These are phyloP conservation scores for Aegilops sharonensis DNA, from an alignment of 176 grass and related monocot genomes.

Conservation along the genomic window DNA sequence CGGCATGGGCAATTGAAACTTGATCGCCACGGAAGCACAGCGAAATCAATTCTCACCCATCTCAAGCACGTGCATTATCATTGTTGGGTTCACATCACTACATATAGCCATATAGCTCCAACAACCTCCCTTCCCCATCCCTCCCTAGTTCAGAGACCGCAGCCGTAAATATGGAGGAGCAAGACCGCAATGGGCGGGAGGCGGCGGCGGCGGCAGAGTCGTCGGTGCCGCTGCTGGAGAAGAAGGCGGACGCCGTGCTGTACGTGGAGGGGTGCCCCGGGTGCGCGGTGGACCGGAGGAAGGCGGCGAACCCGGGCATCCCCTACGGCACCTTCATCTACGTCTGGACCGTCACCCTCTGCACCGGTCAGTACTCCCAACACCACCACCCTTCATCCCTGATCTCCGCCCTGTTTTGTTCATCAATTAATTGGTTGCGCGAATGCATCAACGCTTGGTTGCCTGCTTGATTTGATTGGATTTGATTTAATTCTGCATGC, in stretches of 20 bases:
- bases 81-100: not conserved
- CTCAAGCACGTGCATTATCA: not conserved
- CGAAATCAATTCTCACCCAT: not conserved
- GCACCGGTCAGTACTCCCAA: conserved; percentile 5
- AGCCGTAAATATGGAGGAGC: not conserved
- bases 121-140: not conserved
- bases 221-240: conserved; percentile 37
- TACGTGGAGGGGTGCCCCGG: conserved; percentile 41
- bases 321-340: conserved; percentile 49
- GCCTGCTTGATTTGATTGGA: not conserved
- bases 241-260: conserved; percentile 3
- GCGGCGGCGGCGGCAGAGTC: not conserved
- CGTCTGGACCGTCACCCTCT: conserved; percentile 51
- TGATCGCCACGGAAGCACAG: not conserved
- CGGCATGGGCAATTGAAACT: not conserved
- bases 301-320: conserved; percentile 34
- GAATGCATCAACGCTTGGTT: not conserved
- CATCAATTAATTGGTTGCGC: not conserved
- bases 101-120: not conserved
- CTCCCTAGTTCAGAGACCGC: not conserved
- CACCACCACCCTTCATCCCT: not conserved
- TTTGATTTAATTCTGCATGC: not conserved
- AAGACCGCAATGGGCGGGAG: not conserved
- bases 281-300: conserved; percentile 41
- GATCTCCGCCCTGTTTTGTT: not conserved